phyloP scores from a whole-genome alignment of 257 asterid species.

The Rubia yunnanensis region DNA sequence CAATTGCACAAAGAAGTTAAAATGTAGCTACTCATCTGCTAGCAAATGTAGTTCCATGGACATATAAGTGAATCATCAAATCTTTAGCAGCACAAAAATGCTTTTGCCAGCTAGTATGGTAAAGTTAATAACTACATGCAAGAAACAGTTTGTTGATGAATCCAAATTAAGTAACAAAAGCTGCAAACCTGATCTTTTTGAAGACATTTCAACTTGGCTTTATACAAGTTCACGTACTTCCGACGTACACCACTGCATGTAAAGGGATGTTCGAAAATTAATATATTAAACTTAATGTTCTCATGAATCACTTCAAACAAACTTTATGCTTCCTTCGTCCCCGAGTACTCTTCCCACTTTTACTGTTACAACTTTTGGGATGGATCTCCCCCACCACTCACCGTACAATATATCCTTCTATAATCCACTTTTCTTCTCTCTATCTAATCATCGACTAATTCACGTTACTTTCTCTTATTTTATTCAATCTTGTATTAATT shows the following conservation, averaged over 20 bases:
- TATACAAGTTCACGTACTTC: slow-evolving; percentile 74
- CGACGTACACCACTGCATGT: slow-evolving; percentile 61
- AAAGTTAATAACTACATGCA: not conserved
- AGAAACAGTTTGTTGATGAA: not conserved
- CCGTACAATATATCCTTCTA: no score
- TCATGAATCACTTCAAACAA: not conserved
- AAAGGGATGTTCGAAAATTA: slow-evolving; percentile 13
- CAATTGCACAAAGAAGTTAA: no score
- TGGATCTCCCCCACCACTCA: no score
- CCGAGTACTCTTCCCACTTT: not conserved
- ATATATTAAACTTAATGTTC: not conserved
- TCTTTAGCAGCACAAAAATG: not conserved
- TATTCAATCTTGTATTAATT: not conserved
- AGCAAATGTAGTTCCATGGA: not conserved
- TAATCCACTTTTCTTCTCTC: not conserved
- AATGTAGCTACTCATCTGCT: not conserved
- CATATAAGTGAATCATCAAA: not conserved
- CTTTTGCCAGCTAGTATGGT: not conserved
- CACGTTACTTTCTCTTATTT: not conserved
- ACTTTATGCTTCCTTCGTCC: not conserved
- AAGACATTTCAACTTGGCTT: slow-evolving; percentile 75
- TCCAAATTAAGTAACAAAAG: slow-evolving; percentile 11
- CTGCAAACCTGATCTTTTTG: slow-evolving; percentile 67
- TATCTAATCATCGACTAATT: no score
- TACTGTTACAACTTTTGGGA: no score